Evolutionary conservation across 306 rosid genomes (phyloP).

Genomic region (Albizia julibrissin): DNA sequence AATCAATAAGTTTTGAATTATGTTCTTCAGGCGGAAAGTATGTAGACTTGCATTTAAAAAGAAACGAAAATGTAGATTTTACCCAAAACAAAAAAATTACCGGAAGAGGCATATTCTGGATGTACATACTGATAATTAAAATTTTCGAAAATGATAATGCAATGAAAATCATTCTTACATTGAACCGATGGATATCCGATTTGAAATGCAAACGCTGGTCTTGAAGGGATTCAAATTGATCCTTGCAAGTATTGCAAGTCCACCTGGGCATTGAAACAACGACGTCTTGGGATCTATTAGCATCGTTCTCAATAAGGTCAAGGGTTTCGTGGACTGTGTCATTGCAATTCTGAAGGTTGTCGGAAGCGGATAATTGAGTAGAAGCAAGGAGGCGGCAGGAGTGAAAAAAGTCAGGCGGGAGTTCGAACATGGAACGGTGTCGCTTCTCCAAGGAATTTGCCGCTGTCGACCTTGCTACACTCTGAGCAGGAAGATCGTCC

Average conservation of each 20-base stretch:
- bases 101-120: neutral
- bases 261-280: slow-evolving; percentile 45
- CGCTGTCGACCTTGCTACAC: slow-evolving; percentile 2
- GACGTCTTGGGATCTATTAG: slow-evolving; percentile 37
- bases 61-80: neutral
- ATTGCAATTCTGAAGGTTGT: slow-evolving; percentile 10
- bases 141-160: neutral
- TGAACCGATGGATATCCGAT: slow-evolving; percentile 94
- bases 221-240: slow-evolving; percentile 81
- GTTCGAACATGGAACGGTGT: slow-evolving; percentile 65
- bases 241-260: slow-evolving; percentile 89
- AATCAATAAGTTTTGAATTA: neutral
- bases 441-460: slow-evolving; percentile 52
- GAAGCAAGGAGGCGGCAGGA: slow-evolving; percentile 62
- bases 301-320: slow-evolving; percentile 35
- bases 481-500: slow-evolving; percentile 12
- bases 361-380: slow-evolving; percentile 50
- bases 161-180: slow-evolving; percentile 42
- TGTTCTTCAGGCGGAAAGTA: neutral
- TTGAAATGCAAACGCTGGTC: slow-evolving; percentile 97
- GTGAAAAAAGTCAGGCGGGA: slow-evolving; percentile 61
- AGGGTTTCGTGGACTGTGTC: slow-evolving; percentile 37
- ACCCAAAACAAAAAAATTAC: neutral
- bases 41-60: too few relatives aligned
- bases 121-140: neutral